These are phyloP conservation scores for Athelia sp. DNA, from an alignment of 1,284 basidiomycete genomes.

Conservation along the genomic window DNA sequence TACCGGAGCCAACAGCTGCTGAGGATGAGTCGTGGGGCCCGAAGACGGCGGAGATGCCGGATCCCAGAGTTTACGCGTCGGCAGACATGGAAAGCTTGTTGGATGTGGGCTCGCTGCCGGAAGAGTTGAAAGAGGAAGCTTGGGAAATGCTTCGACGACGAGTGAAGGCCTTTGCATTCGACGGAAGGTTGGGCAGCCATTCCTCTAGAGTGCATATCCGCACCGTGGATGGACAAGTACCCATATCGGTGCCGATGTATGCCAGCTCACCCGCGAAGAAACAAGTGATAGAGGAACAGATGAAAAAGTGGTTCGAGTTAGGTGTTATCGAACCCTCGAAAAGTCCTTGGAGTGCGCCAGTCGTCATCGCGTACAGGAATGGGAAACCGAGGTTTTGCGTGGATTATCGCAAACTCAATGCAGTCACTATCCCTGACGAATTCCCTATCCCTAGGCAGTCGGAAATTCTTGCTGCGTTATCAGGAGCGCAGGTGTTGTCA, in stretches of 20 bases:
- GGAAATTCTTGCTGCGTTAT: constrained; percentile 29
- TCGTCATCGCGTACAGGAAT: constrained; percentile 26
- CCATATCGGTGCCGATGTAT: constrained; percentile 21
- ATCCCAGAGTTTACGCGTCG: constrained; percentile 7
- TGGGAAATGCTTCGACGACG: constrained; percentile 10
- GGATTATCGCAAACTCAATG: constrained; percentile 30
- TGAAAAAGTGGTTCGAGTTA: constrained; percentile 22
- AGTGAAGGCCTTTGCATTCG: constrained; percentile 19
- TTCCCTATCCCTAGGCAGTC: constrained; percentile 33
- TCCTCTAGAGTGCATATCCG: constrained; percentile 12
- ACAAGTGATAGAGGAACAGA: constrained; percentile 25
- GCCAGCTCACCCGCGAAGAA: constrained; percentile 24
- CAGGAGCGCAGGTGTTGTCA: constrained; percentile 27
- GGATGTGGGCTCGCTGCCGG: constrained; percentile 12
- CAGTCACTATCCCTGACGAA: constrained; percentile 29
- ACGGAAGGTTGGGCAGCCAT: constrained; percentile 19
- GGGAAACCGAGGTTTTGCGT: constrained; percentile 26
- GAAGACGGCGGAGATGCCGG: constrained; percentile 7
- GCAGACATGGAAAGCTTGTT: constrained; percentile 5
- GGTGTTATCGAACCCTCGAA: constrained; percentile 24
- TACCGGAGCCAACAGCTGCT: too few species aligned
- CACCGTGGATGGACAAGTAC: constrained; percentile 9
- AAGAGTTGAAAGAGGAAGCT: constrained; percentile 2
- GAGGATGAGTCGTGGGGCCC: neutral
- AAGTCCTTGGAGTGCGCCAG: constrained; percentile 29